Evolutionary conservation across 2,329 filamentous ascomycete species (phyloP).

Genomic region (Aspergillus sp.): DNA sequence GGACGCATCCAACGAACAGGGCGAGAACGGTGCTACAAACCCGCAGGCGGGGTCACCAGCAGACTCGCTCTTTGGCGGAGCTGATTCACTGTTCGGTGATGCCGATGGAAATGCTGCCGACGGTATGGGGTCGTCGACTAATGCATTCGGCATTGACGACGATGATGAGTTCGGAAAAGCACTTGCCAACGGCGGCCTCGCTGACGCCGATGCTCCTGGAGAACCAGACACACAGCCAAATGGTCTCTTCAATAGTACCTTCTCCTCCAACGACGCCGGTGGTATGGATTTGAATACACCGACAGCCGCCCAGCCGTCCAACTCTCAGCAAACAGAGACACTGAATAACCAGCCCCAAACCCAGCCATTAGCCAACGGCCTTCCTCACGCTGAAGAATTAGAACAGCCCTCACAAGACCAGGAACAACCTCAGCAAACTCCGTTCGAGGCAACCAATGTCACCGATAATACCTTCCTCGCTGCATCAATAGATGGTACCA

Average conservation of each 20-base stretch:
- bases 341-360: constrained; percentile 27
- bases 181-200: constrained; percentile 63
- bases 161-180: constrained; percentile 78
- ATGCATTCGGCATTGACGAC: constrained; percentile 73
- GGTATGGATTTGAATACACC: constrained; percentile 12
- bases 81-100: constrained; percentile 88
- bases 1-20: constrained; percentile 38
- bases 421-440: constrained; percentile 25
- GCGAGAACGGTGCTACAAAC: constrained; percentile 45
- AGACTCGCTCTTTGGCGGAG: constrained; percentile 81
- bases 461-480: constrained; percentile 78
- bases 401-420: constrained; percentile 26
- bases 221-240: constrained; percentile 30
- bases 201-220: constrained; percentile 46
- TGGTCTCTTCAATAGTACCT: constrained; percentile 11
- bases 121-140: constrained; percentile 52
- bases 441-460: constrained; percentile 51
- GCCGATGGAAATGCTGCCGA: constrained; percentile 57
- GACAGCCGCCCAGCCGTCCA: constrained; percentile 14
- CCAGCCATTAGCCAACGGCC: constrained; percentile 39
- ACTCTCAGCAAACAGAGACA: constrained; percentile 19
- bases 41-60: constrained; percentile 65
- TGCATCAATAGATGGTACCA: constrained; percentile 56
- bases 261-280: constrained; percentile 1
- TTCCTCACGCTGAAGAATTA: constrained; percentile 44